Conservation (phyloP, 2,329 filamentous ascomycete species). For the Endothia cerciana region DNA sequence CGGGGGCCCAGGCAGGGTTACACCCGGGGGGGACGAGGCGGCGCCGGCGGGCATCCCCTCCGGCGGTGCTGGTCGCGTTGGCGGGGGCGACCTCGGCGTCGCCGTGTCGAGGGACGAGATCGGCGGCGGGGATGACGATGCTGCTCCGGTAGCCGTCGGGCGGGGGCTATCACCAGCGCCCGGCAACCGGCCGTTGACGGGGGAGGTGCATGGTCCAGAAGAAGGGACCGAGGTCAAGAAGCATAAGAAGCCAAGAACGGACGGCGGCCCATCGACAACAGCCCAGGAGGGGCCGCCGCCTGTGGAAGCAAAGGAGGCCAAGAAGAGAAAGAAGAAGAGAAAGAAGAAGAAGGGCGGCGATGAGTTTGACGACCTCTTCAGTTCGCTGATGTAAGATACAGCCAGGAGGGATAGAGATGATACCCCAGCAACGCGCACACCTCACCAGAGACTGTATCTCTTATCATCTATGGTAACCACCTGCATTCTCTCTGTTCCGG, state of each 20-base stretch:
- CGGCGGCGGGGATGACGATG: conserved; percentile 22
- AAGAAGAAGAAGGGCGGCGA: conserved; percentile 63
- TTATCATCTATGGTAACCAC: not conserved
- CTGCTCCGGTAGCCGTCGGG: not conserved
- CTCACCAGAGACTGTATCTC: not conserved
- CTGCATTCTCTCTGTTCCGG: not conserved
- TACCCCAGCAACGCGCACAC: not conserved
- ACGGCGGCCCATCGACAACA: not conserved
- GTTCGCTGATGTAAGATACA: conserved; percentile 52
- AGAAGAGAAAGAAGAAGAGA: conserved; percentile 47
- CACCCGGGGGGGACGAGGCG: no score
- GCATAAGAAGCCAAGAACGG: conserved; percentile 12
- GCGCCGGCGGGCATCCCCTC: conserved; percentile 28
- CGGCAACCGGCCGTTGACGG: not conserved
- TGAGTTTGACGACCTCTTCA: conserved; percentile 76
- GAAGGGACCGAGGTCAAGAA: conserved; percentile 26
- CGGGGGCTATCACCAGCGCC: not conserved
- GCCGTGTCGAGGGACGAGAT: conserved; percentile 34
- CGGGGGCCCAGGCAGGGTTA: no score
- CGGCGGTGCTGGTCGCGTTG: not conserved
- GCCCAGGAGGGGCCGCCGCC: conserved; percentile 24
- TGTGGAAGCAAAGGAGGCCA: conserved; percentile 43
- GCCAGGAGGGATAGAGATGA: not conserved
- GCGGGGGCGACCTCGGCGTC: conserved; percentile 31
- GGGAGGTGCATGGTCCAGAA: conserved; percentile 28